phyloP scores from a whole-genome alignment of 192 early-diverging fungal genomes.

The Backusella macrospora region DNA sequence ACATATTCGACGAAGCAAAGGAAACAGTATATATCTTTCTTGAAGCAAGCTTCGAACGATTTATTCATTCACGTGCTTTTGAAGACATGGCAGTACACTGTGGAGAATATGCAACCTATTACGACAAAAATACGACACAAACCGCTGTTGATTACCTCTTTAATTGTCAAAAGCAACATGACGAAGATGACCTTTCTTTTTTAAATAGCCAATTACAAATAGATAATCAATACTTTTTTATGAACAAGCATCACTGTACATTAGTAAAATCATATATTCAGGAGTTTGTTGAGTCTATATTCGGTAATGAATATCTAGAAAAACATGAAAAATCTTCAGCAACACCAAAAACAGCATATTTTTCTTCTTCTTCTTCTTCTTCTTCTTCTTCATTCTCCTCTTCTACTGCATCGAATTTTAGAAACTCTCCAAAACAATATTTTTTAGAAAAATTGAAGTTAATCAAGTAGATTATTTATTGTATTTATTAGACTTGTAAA shows the following conservation, averaged over 20 bases:
- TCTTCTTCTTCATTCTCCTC: neutral
- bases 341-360: neutral
- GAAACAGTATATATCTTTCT: constrained; percentile 42
- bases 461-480: neutral
- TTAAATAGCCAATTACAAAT: neutral
- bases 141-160: constrained; percentile 31
- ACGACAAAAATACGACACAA: constrained; percentile 27
- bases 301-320: neutral
- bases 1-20: constrained; percentile 38
- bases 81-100: constrained; percentile 40
- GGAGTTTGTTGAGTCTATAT: neutral
- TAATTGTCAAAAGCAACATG: constrained; percentile 8
- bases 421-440: neutral
- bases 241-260: constrained; percentile 5
- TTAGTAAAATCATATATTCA: constrained; percentile 7
- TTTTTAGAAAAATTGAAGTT: constrained; percentile 8
- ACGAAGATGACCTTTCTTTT: neutral
- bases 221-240: neutral
- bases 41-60: constrained; percentile 44
- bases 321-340: neutral
- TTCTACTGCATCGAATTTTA: neutral
- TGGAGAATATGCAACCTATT: constrained; percentile 31
- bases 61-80: constrained; percentile 26
- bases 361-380: neutral
- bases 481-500: neutral